Percentiles rank a stretch among this genome's conserved stretches.
phyloP scores from a whole-genome alignment of 2,329 filamentous ascomycete genomes.

The Fusarium duplospermum region DNA sequence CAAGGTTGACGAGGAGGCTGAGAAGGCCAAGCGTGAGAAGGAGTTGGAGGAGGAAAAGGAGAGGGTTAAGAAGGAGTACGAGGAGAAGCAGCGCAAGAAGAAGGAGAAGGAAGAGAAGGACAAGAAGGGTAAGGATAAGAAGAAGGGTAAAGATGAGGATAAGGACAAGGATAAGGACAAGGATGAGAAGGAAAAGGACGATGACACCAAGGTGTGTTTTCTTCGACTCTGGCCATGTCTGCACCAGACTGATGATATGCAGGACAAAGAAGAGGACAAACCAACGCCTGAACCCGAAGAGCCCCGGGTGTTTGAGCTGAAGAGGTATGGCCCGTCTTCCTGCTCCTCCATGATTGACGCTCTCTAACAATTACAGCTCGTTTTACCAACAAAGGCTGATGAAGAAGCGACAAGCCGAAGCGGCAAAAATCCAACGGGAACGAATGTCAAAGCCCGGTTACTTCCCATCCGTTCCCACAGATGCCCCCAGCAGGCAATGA shows the following conservation, averaged over 20 bases:
- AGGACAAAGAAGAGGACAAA: constrained; percentile 39
- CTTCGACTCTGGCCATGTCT: neutral
- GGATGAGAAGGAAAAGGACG: constrained; percentile 42
- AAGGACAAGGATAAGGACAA: constrained; percentile 52
- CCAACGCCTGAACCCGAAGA: constrained; percentile 60
- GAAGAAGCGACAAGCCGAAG: constrained; percentile 66
- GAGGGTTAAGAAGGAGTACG: constrained; percentile 80
- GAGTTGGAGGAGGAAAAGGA: constrained; percentile 73
- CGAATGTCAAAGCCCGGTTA: constrained; percentile 80
- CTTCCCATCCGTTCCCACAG: constrained; percentile 87
- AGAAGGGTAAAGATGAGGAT: constrained; percentile 58
- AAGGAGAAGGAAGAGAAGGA: constrained; percentile 72
- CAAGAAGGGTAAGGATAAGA: constrained; percentile 58
- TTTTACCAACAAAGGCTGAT: constrained; percentile 90
- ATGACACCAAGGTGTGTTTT: constrained; percentile 23
- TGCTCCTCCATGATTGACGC: neutral
- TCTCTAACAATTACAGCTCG: constrained; percentile 60
- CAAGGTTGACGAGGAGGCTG: constrained; percentile 75
- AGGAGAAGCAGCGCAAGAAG: constrained; percentile 76
- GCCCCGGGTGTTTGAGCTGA: constrained; percentile 84
- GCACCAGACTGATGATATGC: neutral
- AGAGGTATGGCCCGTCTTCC: constrained; percentile 67
- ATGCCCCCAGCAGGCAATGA: constrained; percentile 54
- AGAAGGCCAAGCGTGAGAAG: constrained; percentile 70
- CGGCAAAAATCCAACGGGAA: constrained; percentile 82